phyloP scores from a whole-genome alignment of 2,329 filamentous ascomycete genomes.

The Fusarium sp. region DNA sequence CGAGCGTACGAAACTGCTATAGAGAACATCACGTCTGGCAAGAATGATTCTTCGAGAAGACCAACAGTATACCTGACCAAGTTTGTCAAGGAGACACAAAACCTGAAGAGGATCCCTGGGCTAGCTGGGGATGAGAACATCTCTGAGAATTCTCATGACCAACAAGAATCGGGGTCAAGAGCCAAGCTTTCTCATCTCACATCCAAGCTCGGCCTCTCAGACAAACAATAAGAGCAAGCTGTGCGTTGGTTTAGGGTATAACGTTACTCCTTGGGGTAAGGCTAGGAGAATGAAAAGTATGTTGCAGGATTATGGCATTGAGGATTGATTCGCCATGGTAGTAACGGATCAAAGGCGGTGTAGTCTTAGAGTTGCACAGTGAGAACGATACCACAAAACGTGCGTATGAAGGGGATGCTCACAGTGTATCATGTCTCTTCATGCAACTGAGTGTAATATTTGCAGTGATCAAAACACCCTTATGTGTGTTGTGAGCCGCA shows the following conservation, averaged over 20 bases:
- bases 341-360: not conserved
- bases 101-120: constrained; percentile 53
- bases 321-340: not conserved
- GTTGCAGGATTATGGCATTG: constrained; percentile 13
- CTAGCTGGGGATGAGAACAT: constrained; percentile 47
- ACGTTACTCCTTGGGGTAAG: not conserved
- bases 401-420: not conserved
- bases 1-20: constrained; percentile 83
- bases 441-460: constrained; percentile 3
- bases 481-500: not conserved
- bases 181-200: constrained; percentile 41
- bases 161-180: constrained; percentile 22
- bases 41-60: constrained; percentile 53
- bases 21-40: constrained; percentile 71
- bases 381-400: constrained; percentile 15
- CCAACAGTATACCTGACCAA: constrained; percentile 64
- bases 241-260: not conserved
- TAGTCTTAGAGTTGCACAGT: constrained; percentile 11
- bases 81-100: constrained; percentile 60
- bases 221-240: constrained; percentile 10
- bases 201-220: constrained; percentile 40
- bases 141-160: constrained; percentile 8
- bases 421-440: not conserved
- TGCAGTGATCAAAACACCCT: not conserved
- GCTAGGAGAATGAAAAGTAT: constrained; percentile 4